These are phyloP conservation scores for Tribonema minus DNA, from an alignment of 108 stramenopile species.

Conservation along the genomic window DNA sequence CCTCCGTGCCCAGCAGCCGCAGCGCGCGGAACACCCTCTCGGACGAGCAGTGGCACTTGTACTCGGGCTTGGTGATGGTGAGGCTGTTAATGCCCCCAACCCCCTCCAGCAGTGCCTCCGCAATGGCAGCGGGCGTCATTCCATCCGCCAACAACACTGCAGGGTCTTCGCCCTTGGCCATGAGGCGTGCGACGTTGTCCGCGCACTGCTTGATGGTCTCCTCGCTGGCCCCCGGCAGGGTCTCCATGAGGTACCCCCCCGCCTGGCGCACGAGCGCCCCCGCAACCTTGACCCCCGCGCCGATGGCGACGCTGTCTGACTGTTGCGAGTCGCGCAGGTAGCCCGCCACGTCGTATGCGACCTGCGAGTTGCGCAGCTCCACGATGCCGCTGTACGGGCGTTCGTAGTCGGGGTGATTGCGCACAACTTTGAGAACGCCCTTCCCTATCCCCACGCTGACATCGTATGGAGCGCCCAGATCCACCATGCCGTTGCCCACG, in stretches of 20 bases:
- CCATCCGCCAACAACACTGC: conserved; percentile 6
- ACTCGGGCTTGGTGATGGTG: conserved; percentile 18
- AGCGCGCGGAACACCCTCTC: conserved; percentile 37
- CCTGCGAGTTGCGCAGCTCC: conserved; percentile 22
- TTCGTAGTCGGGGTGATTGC: conserved; percentile 39
- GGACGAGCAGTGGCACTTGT: conserved; percentile 40
- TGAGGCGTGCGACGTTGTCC: conserved; percentile 10
- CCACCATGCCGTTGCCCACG: conserved; percentile 24
- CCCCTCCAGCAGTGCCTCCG: conserved; percentile 25
- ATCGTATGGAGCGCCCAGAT: background rate
- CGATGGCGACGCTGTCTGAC: conserved; percentile 17
- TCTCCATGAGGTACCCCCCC: conserved; percentile 32
- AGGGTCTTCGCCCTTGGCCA: conserved; percentile 13
- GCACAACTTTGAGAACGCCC: conserved; percentile 34
- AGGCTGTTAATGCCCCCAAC: conserved; percentile 18
- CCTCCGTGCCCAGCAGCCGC: conserved; percentile 8
- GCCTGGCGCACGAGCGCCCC: conserved; percentile 32
- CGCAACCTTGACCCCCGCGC: conserved; percentile 27
- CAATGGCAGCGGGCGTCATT: conserved; percentile 12
- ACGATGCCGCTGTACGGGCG: conserved; percentile 35
- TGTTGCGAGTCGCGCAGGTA: conserved; percentile 35
- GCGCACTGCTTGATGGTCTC: conserved; percentile 15
- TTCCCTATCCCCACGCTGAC: conserved; percentile 19
- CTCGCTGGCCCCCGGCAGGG: conserved; percentile 12
- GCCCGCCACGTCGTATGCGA: conserved; percentile 38